Conservation (phyloP, 441 rosid genomes). For the Monsonia emarginata region DNA sequence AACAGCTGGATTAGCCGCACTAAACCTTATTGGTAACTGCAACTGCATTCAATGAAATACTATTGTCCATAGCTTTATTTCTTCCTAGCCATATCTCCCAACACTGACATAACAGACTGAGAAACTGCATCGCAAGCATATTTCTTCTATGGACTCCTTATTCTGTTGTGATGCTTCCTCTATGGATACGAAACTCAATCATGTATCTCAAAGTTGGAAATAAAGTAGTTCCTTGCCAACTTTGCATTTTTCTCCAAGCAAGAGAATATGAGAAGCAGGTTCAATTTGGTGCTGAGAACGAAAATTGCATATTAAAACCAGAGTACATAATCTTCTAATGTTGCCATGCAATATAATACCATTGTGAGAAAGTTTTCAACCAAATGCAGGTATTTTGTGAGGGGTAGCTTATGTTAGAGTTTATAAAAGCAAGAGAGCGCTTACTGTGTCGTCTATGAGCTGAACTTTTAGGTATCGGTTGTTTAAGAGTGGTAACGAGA, state of each 20-base stretch:
- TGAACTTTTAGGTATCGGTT: too few relatives aligned
- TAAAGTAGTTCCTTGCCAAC: not conserved
- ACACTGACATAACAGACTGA: not conserved
- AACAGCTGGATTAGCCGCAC: not conserved
- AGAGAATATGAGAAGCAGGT: not conserved
- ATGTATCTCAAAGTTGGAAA: not conserved
- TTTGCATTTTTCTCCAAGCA: not conserved
- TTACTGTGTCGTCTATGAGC: not conserved
- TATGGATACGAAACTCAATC: too few relatives aligned
- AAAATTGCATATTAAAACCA: not conserved
- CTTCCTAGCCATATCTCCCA: not conserved
- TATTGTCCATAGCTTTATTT: not conserved
- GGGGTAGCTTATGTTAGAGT: not conserved
- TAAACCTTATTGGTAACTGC: not conserved
- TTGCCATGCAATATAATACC: not conserved
- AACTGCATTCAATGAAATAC: not conserved
- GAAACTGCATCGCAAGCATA: not conserved
- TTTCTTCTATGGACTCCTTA: too few relatives aligned
- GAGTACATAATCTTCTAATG: not conserved
- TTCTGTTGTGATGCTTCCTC: too few relatives aligned
- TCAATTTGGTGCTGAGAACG: not conserved
- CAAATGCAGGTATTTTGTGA: not conserved
- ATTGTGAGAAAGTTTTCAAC: not conserved
- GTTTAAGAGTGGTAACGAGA: too few relatives aligned
- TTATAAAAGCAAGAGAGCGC: not conserved